Percentiles rank a stretch among this genome's conserved stretches.
Conservation (phyloP, 768 basidiomycete species). For the Leccinum imitatum region DNA sequence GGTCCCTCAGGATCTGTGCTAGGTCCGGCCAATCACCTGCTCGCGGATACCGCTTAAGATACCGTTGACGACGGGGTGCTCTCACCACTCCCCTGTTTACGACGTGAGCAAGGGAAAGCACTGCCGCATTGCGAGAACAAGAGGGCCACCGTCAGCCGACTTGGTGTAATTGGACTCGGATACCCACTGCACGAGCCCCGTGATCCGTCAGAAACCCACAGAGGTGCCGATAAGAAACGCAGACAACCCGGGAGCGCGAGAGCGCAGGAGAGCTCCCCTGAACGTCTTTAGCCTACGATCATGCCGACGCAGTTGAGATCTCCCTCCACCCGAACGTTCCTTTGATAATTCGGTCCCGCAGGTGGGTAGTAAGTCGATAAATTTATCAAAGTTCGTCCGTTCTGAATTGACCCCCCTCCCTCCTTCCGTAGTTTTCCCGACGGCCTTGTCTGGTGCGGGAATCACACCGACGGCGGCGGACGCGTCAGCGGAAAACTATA, state of each 20-base stretch:
- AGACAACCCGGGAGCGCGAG: not conserved
- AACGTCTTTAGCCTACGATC: not conserved
- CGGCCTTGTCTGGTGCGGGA: not conserved
- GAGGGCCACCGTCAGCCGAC: not conserved
- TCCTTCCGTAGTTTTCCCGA: not conserved
- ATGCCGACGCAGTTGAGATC: not conserved
- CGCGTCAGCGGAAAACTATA: not conserved
- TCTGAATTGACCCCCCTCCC: not conserved
- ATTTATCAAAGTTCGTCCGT: not conserved
- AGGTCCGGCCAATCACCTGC: not conserved
- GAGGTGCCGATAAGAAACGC: not conserved
- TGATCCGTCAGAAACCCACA: not conserved
- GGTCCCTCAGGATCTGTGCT: not conserved
- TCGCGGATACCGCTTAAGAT: not conserved
- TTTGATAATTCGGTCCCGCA: conserved; percentile 7
- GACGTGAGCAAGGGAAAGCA: conserved; percentile 7
- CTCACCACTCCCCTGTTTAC: conserved; percentile 24
- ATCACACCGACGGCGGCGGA: not conserved
- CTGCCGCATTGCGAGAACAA: not conserved
- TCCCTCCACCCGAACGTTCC: not conserved
- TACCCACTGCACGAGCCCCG: conserved; percentile 1
- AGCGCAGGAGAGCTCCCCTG: not conserved
- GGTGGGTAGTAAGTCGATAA: not conserved
- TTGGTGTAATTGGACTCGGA: not conserved
- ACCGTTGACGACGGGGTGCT: not conserved